Base-by-base conservation (phyloP, 169 alveolate genomes). In the Plasmodium yoelii region DNA sequence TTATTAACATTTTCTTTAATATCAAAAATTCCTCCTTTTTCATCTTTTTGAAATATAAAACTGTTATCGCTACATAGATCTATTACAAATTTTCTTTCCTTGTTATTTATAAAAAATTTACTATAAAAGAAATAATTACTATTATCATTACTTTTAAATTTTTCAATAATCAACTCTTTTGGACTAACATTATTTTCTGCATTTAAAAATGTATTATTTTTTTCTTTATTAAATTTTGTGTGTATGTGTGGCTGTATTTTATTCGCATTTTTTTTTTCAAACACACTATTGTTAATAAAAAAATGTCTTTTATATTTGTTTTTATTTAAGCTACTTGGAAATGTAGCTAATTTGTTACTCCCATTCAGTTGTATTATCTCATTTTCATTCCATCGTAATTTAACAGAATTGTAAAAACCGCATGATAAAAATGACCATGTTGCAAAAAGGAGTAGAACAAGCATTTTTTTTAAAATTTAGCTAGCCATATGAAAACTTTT, bases 21-120 rank as follows among this genome's bases (percentile, higher is more conserved):
- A 28, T 39, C 55, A 60, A 9, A 15, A 8, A 53, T 70, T n/a
- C 19, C 73, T 13, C 22, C 64, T 8, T 61, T 24, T 0, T 24
- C 63, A 15, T 53, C 64, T n/a, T 72, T 59, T 1, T 24, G 55
- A 84, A 84, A 84, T 18, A 84, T 47, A 64, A 69, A 84, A 51
- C 91, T 84, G 69, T 84, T 69, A 53, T 84, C 87, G 26, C 91
- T 84, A 34, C 87, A 84, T 9, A 84, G 51, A 13, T 84, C 91
- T n/a, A 84, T 13, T 12, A 84, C 44, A 72, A 84, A 84, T 28
- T 51, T 69, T 10, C 49, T 68, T 51, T 68, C 91, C 5, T 84
- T 47, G 44, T 55, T 34, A 39, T 84, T 84, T 18, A 84, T 70
- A 42, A 82, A 44, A 13, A 82, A 65, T 22, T 65, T 82, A 13